Evolutionary conservation across 768 basidiomycete species (phyloP), one percentile per base, ranked within the genome.

Genomic region (Calocera cornea): DNA sequence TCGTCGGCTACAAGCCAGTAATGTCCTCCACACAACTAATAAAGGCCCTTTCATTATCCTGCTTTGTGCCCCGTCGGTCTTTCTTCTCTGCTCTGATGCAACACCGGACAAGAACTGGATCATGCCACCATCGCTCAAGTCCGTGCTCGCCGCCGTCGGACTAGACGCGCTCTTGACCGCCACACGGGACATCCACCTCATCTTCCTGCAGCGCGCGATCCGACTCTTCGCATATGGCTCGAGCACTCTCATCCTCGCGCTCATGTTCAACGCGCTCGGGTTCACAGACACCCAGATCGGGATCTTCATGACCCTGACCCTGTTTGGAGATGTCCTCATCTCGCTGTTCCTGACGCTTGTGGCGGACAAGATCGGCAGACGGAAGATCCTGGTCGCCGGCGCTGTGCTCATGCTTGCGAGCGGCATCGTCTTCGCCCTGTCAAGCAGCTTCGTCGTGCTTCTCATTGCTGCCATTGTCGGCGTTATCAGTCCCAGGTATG

Each of bases 241-340:
- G 0, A 49, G 64, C 12, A 71, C 74, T 0, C 69, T 73, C 17
- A 67, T 76, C 67, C 70, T 76, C 34, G 71, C 74, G 5, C 41
- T 73, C 12, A 71, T 72, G 69, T 72, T 76, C 64, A 68, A 69
- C 12, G 44, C 65, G 0, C 67, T 74, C n/a, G 69, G 68, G 3
- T 73, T 75, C 64, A 70, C 72, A 29, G 73, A 73, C 34, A 65
- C 68, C 24, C 66, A 60, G 2, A 72, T 74, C 24, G 75, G 75
- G 0, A 64, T 73, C 2, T 76, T 76, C 69, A 72, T 75, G 68
- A 70, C 72, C 0, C 67, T 75, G 29, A 76, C 75, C 2, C 67
- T 76, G 8, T 14, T 72, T 0, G 75, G 75, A 0, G 75, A 76
- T 69, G 75, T 74, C 22, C 16, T 70, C 1, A 65, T 73, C 16